phyloP scores from a whole-genome alignment of 2,329 filamentous ascomycete genomes.

The Pseudogymnoascus sp. region DNA sequence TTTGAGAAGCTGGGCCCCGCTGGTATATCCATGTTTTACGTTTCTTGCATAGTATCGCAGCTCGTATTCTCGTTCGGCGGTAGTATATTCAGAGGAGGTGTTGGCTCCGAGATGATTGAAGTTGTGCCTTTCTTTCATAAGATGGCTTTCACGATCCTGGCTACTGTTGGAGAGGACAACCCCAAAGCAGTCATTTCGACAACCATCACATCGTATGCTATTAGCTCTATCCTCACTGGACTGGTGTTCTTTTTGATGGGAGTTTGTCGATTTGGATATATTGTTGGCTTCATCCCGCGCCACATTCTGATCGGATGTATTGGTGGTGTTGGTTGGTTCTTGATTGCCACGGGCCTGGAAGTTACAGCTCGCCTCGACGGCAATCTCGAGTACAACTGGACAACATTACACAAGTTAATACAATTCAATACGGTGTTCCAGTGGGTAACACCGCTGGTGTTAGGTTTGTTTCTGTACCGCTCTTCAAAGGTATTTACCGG shows the following conservation, averaged over 20 bases:
- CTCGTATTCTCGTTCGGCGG: conserved; percentile 76
- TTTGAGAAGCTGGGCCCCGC: conserved; percentile 83
- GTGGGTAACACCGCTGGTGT: conserved; percentile 70
- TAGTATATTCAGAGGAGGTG: conserved; percentile 81
- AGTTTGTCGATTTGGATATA: conserved; percentile 74
- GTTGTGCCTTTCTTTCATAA: conserved; percentile 98
- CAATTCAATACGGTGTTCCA: conserved; percentile 66
- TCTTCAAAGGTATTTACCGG: conserved; percentile 69
- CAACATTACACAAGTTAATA: conserved; percentile 68
- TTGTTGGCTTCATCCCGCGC: conserved; percentile 93
- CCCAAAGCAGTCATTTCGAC: conserved; percentile 85
- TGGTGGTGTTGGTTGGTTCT: conserved; percentile 91
- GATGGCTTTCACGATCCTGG: conserved; percentile 86
- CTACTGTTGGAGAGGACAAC: conserved; percentile 67
- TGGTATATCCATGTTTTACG: conserved; percentile 97
- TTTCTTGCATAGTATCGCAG: conserved; percentile 92
- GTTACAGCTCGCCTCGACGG: conserved; percentile 85
- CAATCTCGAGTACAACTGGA: conserved; percentile 70
- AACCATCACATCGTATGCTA: conserved; percentile 81
- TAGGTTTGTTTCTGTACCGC: conserved; percentile 69
- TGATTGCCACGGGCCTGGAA: conserved; percentile 84
- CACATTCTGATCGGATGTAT: conserved; percentile 97
- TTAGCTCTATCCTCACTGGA: conserved; percentile 87
- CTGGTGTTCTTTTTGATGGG: conserved; percentile 89
- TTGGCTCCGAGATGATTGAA: conserved; percentile 97